These are phyloP conservation scores for Emergomyces africanus DNA, from an alignment of 2,329 filamentous ascomycete genomes.

Conservation along the genomic window DNA sequence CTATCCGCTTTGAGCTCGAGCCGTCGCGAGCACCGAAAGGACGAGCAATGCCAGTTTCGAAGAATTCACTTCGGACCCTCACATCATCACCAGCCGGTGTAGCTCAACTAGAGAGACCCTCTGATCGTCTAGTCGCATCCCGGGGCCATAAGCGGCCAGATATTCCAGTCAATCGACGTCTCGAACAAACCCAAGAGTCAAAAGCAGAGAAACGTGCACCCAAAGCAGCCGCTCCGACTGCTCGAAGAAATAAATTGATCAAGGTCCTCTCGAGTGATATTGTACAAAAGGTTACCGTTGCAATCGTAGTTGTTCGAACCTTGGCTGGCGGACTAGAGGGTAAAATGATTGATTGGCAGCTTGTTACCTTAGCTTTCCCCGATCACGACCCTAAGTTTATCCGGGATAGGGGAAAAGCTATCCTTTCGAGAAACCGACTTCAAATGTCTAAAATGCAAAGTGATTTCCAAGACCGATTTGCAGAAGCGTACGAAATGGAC, in stretches of 20 bases:
- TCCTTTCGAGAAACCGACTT: constrained; percentile 25
- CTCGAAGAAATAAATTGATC: not conserved
- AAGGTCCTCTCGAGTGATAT: constrained; percentile 17
- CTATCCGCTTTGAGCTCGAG: constrained; percentile 23
- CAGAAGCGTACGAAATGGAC: constrained; percentile 32
- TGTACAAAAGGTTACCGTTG: constrained; percentile 26
- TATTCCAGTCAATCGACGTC: constrained; percentile 2
- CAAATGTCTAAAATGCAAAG: constrained; percentile 33
- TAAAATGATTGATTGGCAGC: constrained; percentile 31
- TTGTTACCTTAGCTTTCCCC: constrained; percentile 32
- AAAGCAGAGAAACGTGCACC: constrained; percentile 1
- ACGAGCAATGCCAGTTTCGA: constrained; percentile 3
- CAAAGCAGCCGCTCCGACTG: not conserved
- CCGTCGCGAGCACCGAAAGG: constrained; percentile 4
- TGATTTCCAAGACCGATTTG: constrained; percentile 35
- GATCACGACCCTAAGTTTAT: constrained; percentile 26
- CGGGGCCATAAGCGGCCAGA: not conserved
- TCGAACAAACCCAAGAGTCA: constrained; percentile 5
- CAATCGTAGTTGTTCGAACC: constrained; percentile 33
- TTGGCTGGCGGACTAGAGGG: constrained; percentile 33
- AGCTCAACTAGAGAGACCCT: not conserved
- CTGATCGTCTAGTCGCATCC: not conserved
- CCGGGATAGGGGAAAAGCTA: constrained; percentile 23
- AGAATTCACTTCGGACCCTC: not conserved
- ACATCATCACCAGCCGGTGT: not conserved